Percentiles rank a stretch among this genome's conserved stretches.
phyloP scores from a whole-genome alignment of 1,284 basidiomycete species.

The Ustilago nuda region DNA sequence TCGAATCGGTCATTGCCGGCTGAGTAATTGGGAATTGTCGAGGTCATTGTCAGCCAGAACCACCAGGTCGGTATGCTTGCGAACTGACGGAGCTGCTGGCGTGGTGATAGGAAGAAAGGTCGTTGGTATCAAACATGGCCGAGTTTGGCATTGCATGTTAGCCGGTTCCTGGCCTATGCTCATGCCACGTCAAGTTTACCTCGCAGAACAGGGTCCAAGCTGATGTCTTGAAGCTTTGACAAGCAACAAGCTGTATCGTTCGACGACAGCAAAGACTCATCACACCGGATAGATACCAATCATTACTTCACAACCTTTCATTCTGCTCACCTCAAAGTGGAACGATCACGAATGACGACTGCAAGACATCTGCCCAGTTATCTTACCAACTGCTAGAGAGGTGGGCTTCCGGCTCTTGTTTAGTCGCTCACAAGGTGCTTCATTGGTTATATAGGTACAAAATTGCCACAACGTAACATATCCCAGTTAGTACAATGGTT shows the following conservation, averaged over 20 bases:
- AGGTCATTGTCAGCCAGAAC: not conserved
- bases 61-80: not conserved
- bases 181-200: constrained; percentile 3
- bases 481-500: constrained; percentile 51
- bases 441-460: too few species aligned
- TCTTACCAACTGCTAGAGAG: too few species aligned
- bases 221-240: not conserved
- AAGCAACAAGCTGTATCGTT: not conserved
- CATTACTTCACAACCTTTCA: too few species aligned
- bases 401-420: too few species aligned
- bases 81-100: not conserved
- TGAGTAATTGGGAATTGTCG: constrained; percentile 38
- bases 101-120: not conserved
- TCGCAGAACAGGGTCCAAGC: constrained; percentile 13
- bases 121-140: not conserved
- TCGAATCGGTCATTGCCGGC: constrained; percentile 48
- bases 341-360: too few species aligned
- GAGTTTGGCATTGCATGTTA: not conserved
- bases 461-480: too few species aligned
- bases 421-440: too few species aligned
- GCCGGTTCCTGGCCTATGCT: constrained; percentile 1
- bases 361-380: too few species aligned
- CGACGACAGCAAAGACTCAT: too few species aligned
- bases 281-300: too few species aligned
- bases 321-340: too few species aligned